These are phyloP conservation scores for Termitomyces sp. DNA, from an alignment of 768 basidiomycete species.

Conservation along the genomic window DNA sequence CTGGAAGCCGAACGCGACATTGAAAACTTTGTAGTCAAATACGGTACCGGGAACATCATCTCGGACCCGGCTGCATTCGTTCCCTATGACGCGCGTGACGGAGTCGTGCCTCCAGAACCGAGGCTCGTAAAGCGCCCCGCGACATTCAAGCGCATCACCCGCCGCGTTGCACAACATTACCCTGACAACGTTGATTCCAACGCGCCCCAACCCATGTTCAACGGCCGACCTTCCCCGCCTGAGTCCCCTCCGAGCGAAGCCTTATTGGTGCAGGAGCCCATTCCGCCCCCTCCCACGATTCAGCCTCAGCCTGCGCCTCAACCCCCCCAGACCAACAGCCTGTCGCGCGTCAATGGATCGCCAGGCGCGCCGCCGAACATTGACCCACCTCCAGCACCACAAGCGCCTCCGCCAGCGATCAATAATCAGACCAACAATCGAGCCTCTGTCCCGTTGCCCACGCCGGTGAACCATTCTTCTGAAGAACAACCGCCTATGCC, in stretches of 20 bases:
- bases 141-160: slow-evolving; percentile 25
- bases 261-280: slow-evolving; percentile 6
- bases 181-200: slow-evolving; percentile 3
- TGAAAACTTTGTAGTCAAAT: slow-evolving; percentile 78
- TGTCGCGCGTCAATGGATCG: neutral
- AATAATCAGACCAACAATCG: neutral
- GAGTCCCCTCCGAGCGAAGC: slow-evolving; percentile 33
- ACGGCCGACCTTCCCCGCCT: slow-evolving; percentile 36
- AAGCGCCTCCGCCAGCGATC: neutral
- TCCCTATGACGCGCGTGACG: slow-evolving; percentile 45
- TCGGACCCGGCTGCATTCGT: slow-evolving; percentile 74
- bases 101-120: slow-evolving; percentile 14
- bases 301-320: neutral
- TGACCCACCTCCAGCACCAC: slow-evolving; percentile 11
- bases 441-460: slow-evolving; percentile 14
- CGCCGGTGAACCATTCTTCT: slow-evolving; percentile 1
- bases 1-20: slow-evolving; percentile 83
- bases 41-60: slow-evolving; percentile 82
- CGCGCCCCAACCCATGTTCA: slow-evolving; percentile 13
- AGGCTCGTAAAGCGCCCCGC: slow-evolving; percentile 20
- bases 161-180: slow-evolving; percentile 17
- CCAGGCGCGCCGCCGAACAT: slow-evolving; percentile 34
- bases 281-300: neutral
- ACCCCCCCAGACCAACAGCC: neutral
- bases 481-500: slow-evolving; percentile 15